A percentile compares a stretch with the other conserved stretches of the same genome.
Evolutionary conservation across 306 rosid genomes (phyloP).

Genomic region (Medicago lupulina): DNA sequence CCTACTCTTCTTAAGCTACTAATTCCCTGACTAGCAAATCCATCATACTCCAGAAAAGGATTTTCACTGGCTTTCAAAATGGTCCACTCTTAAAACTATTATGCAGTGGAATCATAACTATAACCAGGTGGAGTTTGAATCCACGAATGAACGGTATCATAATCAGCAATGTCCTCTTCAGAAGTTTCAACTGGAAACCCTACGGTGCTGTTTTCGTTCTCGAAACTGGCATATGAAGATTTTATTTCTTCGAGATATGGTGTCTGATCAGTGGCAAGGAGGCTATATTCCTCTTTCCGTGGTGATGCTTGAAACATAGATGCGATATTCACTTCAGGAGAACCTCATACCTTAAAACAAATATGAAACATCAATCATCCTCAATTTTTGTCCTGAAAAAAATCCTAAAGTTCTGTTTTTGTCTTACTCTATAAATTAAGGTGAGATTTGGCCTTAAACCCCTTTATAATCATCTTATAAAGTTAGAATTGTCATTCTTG

Average conservation of each 20-base stretch:
- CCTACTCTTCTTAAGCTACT: no score
- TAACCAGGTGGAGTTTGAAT: no score
- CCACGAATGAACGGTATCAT: background rate
- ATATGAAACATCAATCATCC: constrained; percentile 9
- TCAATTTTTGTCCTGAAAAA: no score
- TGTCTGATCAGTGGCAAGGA: background rate
- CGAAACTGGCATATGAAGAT: background rate
- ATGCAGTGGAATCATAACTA: background rate
- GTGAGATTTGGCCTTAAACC: no score
- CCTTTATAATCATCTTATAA: no score
- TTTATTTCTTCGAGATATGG: background rate
- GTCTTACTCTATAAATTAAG: no score
- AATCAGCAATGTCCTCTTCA: background rate
- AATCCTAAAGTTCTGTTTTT: no score
- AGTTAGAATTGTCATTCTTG: no score
- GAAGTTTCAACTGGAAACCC: background rate
- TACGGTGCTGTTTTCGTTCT: background rate
- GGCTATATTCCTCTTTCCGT: background rate
- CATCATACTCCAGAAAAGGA: no score
- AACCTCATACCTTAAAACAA: constrained; percentile 13
- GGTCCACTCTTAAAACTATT: no score
- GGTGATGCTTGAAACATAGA: background rate
- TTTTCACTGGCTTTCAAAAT: no score
- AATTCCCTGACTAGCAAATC: no score
- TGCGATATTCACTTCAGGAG: constrained; percentile 11